Evolutionary conservation across 2,329 filamentous ascomycete species (phyloP).

Genomic region (Chaetomiaceae sp.): DNA sequence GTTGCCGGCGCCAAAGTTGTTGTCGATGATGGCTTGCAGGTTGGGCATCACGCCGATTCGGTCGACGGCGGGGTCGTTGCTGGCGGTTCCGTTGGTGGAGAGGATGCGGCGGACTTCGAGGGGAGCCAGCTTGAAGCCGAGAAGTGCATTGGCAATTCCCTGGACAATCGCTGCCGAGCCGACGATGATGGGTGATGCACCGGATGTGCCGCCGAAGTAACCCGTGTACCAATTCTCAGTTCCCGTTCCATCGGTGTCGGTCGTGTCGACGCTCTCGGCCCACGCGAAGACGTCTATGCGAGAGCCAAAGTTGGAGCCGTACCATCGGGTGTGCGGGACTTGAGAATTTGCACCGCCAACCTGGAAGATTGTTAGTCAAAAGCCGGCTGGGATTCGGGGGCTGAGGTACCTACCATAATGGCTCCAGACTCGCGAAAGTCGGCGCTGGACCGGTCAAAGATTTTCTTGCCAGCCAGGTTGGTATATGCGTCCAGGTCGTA

Average conservation of each 20-base stretch:
- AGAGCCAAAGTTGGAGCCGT: constrained; percentile 15
- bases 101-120: constrained; percentile 10
- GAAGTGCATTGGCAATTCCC: constrained; percentile 10
- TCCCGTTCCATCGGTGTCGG: constrained; percentile 4
- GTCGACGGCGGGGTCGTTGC: constrained; percentile 6
- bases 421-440: constrained; percentile 21
- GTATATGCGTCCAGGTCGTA: constrained; percentile 16
- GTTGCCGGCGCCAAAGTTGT: not conserved
- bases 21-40: constrained; percentile 15
- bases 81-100: constrained; percentile 10
- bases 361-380: not conserved
- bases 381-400: not conserved
- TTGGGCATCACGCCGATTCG: constrained; percentile 19
- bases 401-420: constrained; percentile 7
- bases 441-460: constrained; percentile 13
- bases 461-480: constrained; percentile 4
- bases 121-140: constrained; percentile 9
- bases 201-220: constrained; percentile 17
- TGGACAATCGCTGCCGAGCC: constrained; percentile 16
- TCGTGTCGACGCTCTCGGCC: constrained; percentile 15
- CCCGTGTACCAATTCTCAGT: constrained; percentile 7
- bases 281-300: constrained; percentile 18
- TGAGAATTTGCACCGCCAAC: constrained; percentile 8
- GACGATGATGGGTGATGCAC: constrained; percentile 16
- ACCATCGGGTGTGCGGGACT: constrained; percentile 10